Evolutionary conservation across 768 basidiomycete species (phyloP).

Genomic region (Mrakia hoshinonis): DNA sequence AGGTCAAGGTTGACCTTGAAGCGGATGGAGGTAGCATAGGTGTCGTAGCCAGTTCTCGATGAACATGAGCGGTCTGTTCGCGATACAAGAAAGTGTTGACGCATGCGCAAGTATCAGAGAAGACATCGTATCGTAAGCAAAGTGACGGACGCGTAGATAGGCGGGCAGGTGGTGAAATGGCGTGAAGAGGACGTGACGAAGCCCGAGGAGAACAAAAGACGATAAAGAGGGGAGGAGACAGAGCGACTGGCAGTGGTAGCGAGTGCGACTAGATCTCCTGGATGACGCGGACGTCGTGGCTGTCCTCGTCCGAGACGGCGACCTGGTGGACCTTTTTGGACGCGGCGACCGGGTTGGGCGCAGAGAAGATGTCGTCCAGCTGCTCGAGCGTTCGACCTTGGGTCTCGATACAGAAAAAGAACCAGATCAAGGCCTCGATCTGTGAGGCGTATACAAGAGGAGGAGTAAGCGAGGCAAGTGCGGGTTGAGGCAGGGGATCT

Average conservation of each 20-base stretch:
- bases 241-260: background rate
- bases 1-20: background rate
- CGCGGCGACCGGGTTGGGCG: constrained; percentile 11
- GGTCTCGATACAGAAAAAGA: constrained; percentile 9
- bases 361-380: constrained; percentile 18
- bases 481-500: background rate
- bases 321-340: constrained; percentile 19
- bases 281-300: constrained; percentile 9
- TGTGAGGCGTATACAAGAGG: too few species aligned
- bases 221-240: background rate
- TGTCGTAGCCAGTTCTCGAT: too few species aligned
- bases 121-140: too few species aligned
- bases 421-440: too few species aligned
- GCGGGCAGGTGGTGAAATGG: background rate
- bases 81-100: too few species aligned
- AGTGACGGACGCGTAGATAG: background rate
- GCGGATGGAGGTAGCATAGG: background rate
- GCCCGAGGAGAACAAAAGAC: too few species aligned
- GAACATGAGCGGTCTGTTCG: too few species aligned
- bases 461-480: background rate
- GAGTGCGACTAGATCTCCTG: background rate
- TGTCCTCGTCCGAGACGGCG: background rate
- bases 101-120: too few species aligned
- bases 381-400: constrained; percentile 21
- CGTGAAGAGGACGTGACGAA: background rate